These are phyloP conservation scores for Quillaja saponaria DNA, from an alignment of 306 rosid genomes.

Conservation along the genomic window DNA sequence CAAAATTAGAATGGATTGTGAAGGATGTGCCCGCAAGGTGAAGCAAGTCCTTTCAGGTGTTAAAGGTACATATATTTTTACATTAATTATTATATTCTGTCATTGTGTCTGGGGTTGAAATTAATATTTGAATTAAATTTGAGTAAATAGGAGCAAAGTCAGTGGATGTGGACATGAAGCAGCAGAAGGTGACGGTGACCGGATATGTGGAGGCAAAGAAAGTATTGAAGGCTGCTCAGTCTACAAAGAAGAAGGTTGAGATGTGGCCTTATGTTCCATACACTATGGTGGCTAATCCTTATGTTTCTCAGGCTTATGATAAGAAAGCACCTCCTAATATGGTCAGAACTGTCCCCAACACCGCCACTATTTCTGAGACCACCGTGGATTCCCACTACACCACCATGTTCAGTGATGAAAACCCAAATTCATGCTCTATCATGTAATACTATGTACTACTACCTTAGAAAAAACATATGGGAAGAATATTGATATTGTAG, in stretches of 20 bases:
- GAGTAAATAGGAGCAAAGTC: conserved; percentile 63
- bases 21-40: conserved; percentile 88
- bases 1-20: conserved; percentile 94
- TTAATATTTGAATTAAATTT: neutral
- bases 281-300: conserved; percentile 74
- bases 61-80: conserved; percentile 52
- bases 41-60: conserved; percentile 81
- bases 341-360: conserved; percentile 68
- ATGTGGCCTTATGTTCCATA: conserved; percentile 94
- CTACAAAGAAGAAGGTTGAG: conserved; percentile 93
- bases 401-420: conserved; percentile 76
- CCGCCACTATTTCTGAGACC: conserved; percentile 53
- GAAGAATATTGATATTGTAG: neutral
- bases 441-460: conserved; percentile 62
- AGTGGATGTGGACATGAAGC: conserved; percentile 87
- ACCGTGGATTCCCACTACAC: conserved; percentile 59
- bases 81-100: neutral
- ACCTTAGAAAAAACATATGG: no score
- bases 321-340: conserved; percentile 97
- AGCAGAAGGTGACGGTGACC: conserved; percentile 87
- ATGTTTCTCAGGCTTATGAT: conserved; percentile 75
- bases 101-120: neutral
- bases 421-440: conserved; percentile 80
- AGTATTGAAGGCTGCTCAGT: conserved; percentile 86
- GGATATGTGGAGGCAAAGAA: conserved; percentile 88